These are phyloP conservation scores for Aspergillus texensis DNA, from an alignment of 2,329 filamentous ascomycete genomes.

Conservation along the genomic window DNA sequence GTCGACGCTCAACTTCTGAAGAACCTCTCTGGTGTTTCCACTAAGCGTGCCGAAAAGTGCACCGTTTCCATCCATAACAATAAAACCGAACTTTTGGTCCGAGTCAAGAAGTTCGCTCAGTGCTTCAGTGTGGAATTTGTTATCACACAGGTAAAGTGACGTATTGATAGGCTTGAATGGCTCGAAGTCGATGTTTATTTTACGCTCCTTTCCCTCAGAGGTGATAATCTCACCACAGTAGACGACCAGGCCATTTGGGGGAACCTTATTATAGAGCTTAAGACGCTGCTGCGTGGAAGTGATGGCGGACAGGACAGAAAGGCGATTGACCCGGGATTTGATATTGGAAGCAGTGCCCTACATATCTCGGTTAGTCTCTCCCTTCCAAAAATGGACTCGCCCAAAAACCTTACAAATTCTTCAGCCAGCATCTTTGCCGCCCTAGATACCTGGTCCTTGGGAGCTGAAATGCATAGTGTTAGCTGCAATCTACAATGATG, in stretches of 20 bases:
- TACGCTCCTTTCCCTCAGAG: conserved; percentile 95
- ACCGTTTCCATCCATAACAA: conserved; percentile 99
- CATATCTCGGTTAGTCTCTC: conserved; percentile 13
- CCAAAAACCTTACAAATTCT: conserved; percentile 79
- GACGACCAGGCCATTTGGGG: conserved; percentile 93
- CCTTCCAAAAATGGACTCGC: neutral
- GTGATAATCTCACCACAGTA: conserved; percentile 99
- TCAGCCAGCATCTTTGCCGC: conserved; percentile 99
- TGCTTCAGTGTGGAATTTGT: conserved; percentile 99
- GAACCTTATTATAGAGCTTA: conserved; percentile 98
- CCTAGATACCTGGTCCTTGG: conserved; percentile 96
- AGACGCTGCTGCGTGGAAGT: conserved; percentile 98
- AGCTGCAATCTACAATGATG: conserved; percentile 13
- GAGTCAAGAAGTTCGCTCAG: conserved; percentile 96
- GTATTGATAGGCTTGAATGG: conserved; percentile 99
- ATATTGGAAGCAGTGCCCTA: conserved; percentile 98
- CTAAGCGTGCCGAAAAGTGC: conserved; percentile 95
- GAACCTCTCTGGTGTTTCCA: conserved; percentile 93
- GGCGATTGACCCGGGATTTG: conserved; percentile 98
- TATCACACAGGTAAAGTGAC: conserved; percentile 98
- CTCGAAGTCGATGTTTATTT: conserved; percentile 99
- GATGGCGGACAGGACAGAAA: conserved; percentile 96
- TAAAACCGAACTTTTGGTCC: conserved; percentile 99
- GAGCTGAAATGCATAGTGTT: conserved; percentile 59
- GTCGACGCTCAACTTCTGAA: conserved; percentile 98